These are phyloP conservation scores for Exophiala lecanii-corni DNA, from an alignment of 2,329 filamentous ascomycete genomes.

Conservation along the genomic window DNA sequence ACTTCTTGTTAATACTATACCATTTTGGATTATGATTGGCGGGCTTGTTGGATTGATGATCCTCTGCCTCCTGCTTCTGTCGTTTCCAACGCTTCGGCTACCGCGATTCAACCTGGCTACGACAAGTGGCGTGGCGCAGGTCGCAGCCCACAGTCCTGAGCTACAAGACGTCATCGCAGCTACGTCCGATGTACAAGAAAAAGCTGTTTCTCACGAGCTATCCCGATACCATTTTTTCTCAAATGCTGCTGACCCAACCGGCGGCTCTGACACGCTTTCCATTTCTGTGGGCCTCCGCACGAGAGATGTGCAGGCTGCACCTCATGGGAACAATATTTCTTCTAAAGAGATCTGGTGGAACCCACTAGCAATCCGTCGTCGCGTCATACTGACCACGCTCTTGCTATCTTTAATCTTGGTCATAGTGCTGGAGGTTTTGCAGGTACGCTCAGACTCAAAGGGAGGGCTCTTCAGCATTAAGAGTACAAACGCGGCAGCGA, in stretches of 20 bases:
- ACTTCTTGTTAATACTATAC: slow-evolving; percentile 7
- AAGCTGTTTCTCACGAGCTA: neutral
- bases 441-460: slow-evolving; percentile 20
- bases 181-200: neutral
- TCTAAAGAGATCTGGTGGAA: slow-evolving; percentile 13
- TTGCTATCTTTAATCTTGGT: slow-evolving; percentile 20
- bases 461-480: slow-evolving; percentile 25
- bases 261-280: neutral
- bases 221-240: neutral
- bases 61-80: neutral
- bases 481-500: slow-evolving; percentile 3
- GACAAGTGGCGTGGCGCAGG: neutral
- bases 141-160: neutral
- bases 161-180: neutral
- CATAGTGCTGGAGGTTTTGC: slow-evolving; percentile 17
- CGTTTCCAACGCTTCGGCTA: neutral
- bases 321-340: neutral
- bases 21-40: slow-evolving; percentile 5
- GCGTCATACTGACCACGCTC: slow-evolving; percentile 17
- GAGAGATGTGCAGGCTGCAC: neutral
- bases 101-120: neutral
- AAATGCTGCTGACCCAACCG: neutral
- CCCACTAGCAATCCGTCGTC: slow-evolving; percentile 3
- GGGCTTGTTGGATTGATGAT: neutral
- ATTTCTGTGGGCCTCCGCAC: neutral